phyloP scores from a whole-genome alignment of 2,329 filamentous ascomycete species.

The Phaeophleospora eucalypticola region DNA sequence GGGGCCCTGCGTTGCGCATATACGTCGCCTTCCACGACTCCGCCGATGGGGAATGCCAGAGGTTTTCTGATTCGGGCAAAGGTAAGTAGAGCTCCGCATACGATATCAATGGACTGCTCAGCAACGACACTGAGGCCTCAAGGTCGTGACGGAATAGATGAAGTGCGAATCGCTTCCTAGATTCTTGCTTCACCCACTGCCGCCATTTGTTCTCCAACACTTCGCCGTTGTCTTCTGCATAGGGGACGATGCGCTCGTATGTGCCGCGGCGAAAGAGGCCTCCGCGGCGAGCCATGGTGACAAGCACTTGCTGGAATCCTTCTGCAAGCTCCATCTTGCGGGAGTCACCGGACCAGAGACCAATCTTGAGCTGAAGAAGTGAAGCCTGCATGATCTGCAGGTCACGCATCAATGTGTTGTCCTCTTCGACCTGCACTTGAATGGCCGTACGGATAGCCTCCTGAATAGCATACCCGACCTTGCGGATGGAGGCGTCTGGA shows the following conservation, averaged over 20 bases:
- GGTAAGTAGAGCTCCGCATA: slow-evolving; percentile 66
- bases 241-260: slow-evolving; percentile 44
- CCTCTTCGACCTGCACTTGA: slow-evolving; percentile 43
- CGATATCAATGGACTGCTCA: slow-evolving; percentile 62
- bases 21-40: slow-evolving; percentile 62
- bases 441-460: slow-evolving; percentile 44
- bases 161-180: slow-evolving; percentile 64
- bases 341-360: slow-evolving; percentile 57
- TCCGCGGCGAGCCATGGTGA: slow-evolving; percentile 53
- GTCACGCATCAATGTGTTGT: slow-evolving; percentile 50
- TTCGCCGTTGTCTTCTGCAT: slow-evolving; percentile 53
- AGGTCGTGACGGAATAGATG: slow-evolving; percentile 63
- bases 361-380: slow-evolving; percentile 49
- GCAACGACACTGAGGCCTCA: slow-evolving; percentile 62
- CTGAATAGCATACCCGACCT: slow-evolving; percentile 54
- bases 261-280: slow-evolving; percentile 54
- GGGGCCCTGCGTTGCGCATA: slow-evolving; percentile 39
- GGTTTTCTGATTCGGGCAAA: slow-evolving; percentile 56
- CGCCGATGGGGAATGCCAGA: slow-evolving; percentile 65
- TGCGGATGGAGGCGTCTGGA: slow-evolving; percentile 55
- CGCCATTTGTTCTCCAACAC: slow-evolving; percentile 62
- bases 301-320: slow-evolving; percentile 52
- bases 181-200: slow-evolving; percentile 61
- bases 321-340: slow-evolving; percentile 58
- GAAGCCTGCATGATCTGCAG: slow-evolving; percentile 51